Percentiles rank a stretch among this genome's conserved stretches.
Evolutionary conservation across 129 eudicot species (phyloP).

Genomic region (Rutidosis leptorrhynchoides): DNA sequence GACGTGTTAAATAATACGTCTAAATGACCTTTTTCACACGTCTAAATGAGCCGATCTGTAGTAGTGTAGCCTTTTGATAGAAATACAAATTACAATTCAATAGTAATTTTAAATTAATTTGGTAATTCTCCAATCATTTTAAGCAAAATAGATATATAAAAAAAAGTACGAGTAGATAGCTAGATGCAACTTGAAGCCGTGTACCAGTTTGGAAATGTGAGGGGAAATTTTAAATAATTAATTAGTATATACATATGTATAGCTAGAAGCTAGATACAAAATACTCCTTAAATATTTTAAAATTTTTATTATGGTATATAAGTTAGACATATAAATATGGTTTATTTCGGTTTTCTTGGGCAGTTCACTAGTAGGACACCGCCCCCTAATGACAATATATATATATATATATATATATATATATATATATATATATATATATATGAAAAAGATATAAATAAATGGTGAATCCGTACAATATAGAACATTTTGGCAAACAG

Average conservation of each 20-base stretch:
- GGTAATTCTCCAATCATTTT: constrained; percentile 24
- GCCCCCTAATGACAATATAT: constrained; percentile 9
- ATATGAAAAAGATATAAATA: neutral
- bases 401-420: neutral
- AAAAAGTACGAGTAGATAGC: too few species aligned
- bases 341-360: constrained; percentile 42
- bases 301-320: constrained; percentile 2
- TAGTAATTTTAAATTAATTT: neutral
- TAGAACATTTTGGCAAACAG: too few species aligned
- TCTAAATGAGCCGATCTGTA: too few species aligned
- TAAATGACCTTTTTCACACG: too few species aligned
- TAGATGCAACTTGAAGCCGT: constrained; percentile 28
- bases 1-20: too few species aligned
- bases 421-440: neutral
- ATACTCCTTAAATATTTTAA: constrained; percentile 2
- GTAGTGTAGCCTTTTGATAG: too few species aligned
- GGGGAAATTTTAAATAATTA: neutral
- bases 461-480: neutral
- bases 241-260: too few species aligned
- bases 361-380: constrained; percentile 32
- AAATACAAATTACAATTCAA: constrained; percentile 1
- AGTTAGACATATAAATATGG: constrained; percentile 36
- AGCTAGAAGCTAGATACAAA: constrained; percentile 14
- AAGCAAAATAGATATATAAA: too few species aligned
- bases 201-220: constrained; percentile 31